Evolutionary conservation across 108 stramenopile species (phyloP), one percentile per base, ranked within the genome.

Genomic region (Chaetoceros tenuissimus): DNA sequence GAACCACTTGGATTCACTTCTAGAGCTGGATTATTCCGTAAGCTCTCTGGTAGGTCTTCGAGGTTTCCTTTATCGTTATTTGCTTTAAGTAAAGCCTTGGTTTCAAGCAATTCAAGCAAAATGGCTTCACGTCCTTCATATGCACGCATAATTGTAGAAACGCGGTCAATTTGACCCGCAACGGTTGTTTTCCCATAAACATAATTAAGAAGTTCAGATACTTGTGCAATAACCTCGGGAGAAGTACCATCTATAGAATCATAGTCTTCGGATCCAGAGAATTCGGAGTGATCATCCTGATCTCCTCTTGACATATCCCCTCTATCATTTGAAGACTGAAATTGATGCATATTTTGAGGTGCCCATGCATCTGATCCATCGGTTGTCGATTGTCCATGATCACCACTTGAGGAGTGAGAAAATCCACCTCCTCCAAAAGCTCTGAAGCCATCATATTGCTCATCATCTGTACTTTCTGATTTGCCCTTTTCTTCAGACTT

Each of bases 101-200:
- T 91, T 60, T 91, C 89, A 16, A 91, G 68, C 0, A 91, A 69
- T 68, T 91, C 89, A 45, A 91, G 59, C 23, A 91, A 72, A 24
- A 91, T 85, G n/a, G 83, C 85, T 61, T 91, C 89, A 8, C 89
- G 83, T 13, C 85, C 89, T 74, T 91, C 89, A 62, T 91, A 91
- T 2, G 89, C 89, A 13, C 89, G 77, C 89, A 91, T 91, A 48
- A 91, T 91, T 27, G 89, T 91, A 1, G 85, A 87, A 8, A 91
- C 89, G 62, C 89, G 83, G 57, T 91, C 89, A 52, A 91, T 91
- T 71, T 91, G 89, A 21, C 89, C 89, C 2, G 89, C 83, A 24
- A 91, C 89, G 1, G 89, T 85, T 0, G 89, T 91, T 72, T 91
- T 91, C 22, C 89, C 89, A 43, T 91, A 91, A 13, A 91, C 89